Evolutionary conservation across 164 flowering plant genomes (phyloP), one percentile per base, ranked within the genome.

Genomic region (Vitis labrusca): DNA sequence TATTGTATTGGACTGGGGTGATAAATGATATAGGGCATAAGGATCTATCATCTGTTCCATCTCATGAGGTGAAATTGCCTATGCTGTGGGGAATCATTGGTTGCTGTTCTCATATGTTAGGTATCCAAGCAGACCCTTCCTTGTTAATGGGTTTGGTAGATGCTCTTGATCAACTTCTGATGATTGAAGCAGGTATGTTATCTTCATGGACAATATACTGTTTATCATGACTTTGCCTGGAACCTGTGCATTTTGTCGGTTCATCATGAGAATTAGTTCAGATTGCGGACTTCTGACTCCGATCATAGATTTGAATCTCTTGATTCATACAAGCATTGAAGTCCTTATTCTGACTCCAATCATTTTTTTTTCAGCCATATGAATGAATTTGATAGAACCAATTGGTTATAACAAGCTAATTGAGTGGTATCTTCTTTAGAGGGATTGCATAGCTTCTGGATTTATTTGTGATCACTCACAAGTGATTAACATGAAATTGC

Each of bases 41-140:
- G 29, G 75, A 74, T 67, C 12, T 57, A 15, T 73, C 73, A 64
- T 72, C 76, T 74, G 17, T 23, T 54, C 68, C 60, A 50, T 29
- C 86, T 59, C 44, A 57, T 54, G 82, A 79, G 66, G 72, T 76
- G 47, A 67, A 82, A 48, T 77, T 90, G 78, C 84, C 94, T 77
- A 51, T 79, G 32, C 74, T 93, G 10, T 95, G 97, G 96, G 98
- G 93, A 81, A 66, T 72, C 27, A 65, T 91, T 23, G 64, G 71
- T 7, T 91, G 94, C 83, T 88, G 73, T 74, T 86, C 91, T 64
- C 65, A 74, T 76, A 16, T 84, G 47, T 15, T 71, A 3, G 73
- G 69, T 67, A 63, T 52, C n/a, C 65, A 77, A 73, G 82, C 60
- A 27, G 71, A 79, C 19, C 65, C 73, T 5, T 82, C 85, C 13